Conservation (phyloP, 2,329 filamentous ascomycete genomes). For the Colletotrichum tabaci region DNA sequence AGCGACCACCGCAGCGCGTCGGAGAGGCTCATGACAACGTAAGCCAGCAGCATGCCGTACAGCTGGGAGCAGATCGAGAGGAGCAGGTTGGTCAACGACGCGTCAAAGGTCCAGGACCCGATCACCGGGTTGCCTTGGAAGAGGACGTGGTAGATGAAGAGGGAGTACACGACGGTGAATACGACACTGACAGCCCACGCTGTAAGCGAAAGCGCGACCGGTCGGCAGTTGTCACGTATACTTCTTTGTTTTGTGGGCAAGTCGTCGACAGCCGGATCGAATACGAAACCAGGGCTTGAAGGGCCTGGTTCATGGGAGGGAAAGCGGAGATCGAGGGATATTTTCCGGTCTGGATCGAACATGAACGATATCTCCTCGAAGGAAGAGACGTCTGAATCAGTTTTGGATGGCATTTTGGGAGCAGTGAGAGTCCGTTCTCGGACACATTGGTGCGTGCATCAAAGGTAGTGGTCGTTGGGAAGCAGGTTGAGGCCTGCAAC, state of each 20-base stretch:
- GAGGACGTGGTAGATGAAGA: conserved; percentile 36
- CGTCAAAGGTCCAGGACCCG: conserved; percentile 26
- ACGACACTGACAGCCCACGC: conserved; percentile 23
- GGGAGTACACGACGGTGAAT: conserved; percentile 33
- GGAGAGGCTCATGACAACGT: conserved; percentile 21
- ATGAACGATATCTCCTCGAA: conserved; percentile 23
- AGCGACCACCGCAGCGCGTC: conserved; percentile 36
- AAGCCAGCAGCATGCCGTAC: conserved; percentile 31
- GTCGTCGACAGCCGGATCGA: background rate
- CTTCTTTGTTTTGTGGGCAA: background rate
- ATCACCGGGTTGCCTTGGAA: conserved; percentile 28
- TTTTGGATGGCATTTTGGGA: background rate
- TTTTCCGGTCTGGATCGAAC: conserved; percentile 23
- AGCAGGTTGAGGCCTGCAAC: background rate
- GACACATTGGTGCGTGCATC: too few species aligned
- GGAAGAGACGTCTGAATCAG: background rate
- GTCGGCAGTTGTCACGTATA: conserved; percentile 14
- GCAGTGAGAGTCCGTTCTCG: too few species aligned
- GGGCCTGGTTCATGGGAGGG: conserved; percentile 7
- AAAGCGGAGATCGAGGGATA: conserved; percentile 18
- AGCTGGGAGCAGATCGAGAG: conserved; percentile 32
- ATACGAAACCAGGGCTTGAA: background rate
- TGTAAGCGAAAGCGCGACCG: conserved; percentile 11
- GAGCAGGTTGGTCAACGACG: conserved; percentile 34
- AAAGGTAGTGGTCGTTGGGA: background rate